Base-by-base conservation (phyloP, 208 protist genomes). In the Trypanosoma grayi region DNA sequence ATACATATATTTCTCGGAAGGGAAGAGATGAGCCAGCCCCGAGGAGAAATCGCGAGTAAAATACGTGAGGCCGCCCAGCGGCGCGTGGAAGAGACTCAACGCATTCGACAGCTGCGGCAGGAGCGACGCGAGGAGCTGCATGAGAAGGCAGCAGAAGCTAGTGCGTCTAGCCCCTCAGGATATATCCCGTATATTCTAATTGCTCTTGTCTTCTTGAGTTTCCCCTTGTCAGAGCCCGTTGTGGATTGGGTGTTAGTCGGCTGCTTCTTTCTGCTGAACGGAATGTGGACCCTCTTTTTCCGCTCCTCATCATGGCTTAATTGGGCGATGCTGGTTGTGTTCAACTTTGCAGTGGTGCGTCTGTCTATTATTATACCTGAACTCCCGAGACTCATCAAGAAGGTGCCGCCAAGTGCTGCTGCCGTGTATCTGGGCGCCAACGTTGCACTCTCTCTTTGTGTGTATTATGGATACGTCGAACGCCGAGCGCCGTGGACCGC, bases 201-300 rank as follows among this genome's bases (percentile, higher is more conserved):
- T 41, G 81, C 72, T 44, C 77, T 95, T 13, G 34, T 95, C 7
- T 92, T 92, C 40, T 58, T 91, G 9, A 92, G 83, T 46, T 77
- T 95, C 53, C 88, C 88, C 1, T 70, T 95, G 18, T 87, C 83
- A 0, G 85, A 92, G 36, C 73, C 60, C 34, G 70, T 74, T 18
- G 76, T 95, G 4, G 85, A 95, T 56, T 95, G 88, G 85, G 50
- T 71, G 22, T 39, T 91, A 0, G 88, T 92, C 7, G 55, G 60
- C 10, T 55, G 79, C 27, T 79, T 92, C 44, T 50, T 67, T 44
- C 48, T 70, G 2, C 44, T 87, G 13, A 95, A 95, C 54, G 60
- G 64, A 8, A 25, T 77, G 11, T 79, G 80, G 45, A 74, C 68
- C 4, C 22, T 76, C 34, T 58, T 81, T 25, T 62, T 83, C 48